phyloP scores from a whole-genome alignment of 2,329 filamentous ascomycete genomes.

The Fusarium sp. region DNA sequence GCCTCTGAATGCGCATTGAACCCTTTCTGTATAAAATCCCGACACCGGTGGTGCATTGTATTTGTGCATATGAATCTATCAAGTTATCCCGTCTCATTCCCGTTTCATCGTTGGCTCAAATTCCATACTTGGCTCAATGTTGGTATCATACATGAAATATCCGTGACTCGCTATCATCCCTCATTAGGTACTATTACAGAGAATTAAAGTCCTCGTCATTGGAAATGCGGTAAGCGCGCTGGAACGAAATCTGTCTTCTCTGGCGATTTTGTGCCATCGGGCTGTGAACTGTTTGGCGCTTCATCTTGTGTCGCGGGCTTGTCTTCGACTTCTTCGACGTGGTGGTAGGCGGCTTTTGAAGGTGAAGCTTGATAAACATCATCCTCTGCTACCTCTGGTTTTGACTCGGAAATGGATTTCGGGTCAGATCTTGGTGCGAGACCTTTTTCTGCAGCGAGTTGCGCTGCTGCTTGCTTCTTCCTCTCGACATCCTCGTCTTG shows the following conservation, averaged over 20 bases:
- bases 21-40: not conserved
- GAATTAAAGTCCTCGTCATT: conserved; percentile 44
- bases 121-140: conserved; percentile 23
- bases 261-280: conserved; percentile 11
- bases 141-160: conserved; percentile 43
- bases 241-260: conserved; percentile 60
- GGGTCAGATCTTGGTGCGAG: conserved; percentile 46
- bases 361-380: conserved; percentile 41
- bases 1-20: conserved; percentile 1
- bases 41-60: not conserved
- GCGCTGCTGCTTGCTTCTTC: conserved; percentile 62
- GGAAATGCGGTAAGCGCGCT: conserved; percentile 67
- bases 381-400: conserved; percentile 46
- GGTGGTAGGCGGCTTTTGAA: conserved; percentile 19
- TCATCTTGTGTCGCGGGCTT: not conserved
- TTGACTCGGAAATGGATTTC: conserved; percentile 30
- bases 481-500: conserved; percentile 64
- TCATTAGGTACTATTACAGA: conserved; percentile 31
- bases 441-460: conserved; percentile 61
- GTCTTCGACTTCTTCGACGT: conserved; percentile 9
- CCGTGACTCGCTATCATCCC: conserved; percentile 9
- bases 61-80: conserved; percentile 6
- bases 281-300: conserved; percentile 32
- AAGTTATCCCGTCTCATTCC: not conserved
- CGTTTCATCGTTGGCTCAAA: conserved; percentile 12